Base-by-base conservation (phyloP, 164 flowering plant species). In the Cinnamomum chago region DNA sequence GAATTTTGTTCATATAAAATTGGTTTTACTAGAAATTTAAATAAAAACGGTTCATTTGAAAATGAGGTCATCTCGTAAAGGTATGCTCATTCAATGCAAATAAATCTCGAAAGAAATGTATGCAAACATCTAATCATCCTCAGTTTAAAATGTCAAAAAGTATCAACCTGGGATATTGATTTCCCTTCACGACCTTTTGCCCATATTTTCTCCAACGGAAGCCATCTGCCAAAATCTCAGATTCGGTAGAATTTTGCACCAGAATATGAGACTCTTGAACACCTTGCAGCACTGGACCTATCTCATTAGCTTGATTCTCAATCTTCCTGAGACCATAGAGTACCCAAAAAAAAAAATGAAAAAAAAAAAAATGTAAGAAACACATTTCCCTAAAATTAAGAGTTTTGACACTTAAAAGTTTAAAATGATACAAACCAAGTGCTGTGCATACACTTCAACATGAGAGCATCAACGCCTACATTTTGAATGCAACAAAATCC, bases 151-250 rank as follows among this genome's bases (percentile, higher is more conserved):
- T 17, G 60, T 55, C n/a, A 24, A 50, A 28, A 68, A 75, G 70
- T 66, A 76, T 28, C n/a, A 73, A 94, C 99, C 98, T 93, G 71
- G 98, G 99, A 81, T 89, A 88, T 72, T 92, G 87, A 81, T 92
- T 95, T 80, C 99, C 97, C 79, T 87, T 93, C 76, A 95, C 98
- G 65, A 93, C 93, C 72, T 95, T 95, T 85, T 95, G 99, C 55
- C 99, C 99, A 71, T 95, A 95, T 84, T 93, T 95, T 83, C 99
- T 84, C 99, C 99, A 95, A 55, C 97, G 96, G 80, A 87, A 92
- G 35, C 99, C 98, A 79, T 95, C 98, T 2, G 87, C 89, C 1
- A 84, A 22, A 66, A 81, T 82, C 65, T 91, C 97, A 70, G 90
- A 52, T 72, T 91, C 96, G 1, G 84, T 76, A 13, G 91, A 77